These are phyloP conservation scores for Silene latifolia DNA, from an alignment of 148 eudicot genomes.

Conservation along the genomic window DNA sequence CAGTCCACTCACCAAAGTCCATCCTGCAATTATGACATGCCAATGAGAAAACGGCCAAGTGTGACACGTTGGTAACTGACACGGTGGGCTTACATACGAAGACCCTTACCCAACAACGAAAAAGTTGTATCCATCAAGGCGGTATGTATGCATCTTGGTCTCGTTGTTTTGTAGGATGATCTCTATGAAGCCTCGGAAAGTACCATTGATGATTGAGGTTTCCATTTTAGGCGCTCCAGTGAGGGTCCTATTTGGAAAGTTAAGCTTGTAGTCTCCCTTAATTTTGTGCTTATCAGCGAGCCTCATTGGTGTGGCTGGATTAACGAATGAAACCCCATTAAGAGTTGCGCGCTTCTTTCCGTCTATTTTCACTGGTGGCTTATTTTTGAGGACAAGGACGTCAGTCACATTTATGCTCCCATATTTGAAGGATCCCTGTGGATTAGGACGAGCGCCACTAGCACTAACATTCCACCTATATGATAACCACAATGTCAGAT, in stretches of 20 bases:
- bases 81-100: too few species aligned
- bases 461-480: constrained; percentile 97
- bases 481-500: constrained; percentile 5
- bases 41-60: not conserved
- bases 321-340: constrained; percentile 80
- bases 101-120: constrained; percentile 97
- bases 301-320: constrained; percentile 85
- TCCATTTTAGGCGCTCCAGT: constrained; percentile 62
- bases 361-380: constrained; percentile 54
- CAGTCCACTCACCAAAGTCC: constrained; percentile 95
- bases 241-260: constrained; percentile 71
- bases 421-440: constrained; percentile 92
- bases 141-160: constrained; percentile 80
- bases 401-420: constrained; percentile 93
- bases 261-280: constrained; percentile 66
- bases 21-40: constrained; percentile 40
- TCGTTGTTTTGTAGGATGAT: constrained; percentile 86
- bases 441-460: constrained; percentile 98
- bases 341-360: constrained; percentile 66
- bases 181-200: constrained; percentile 83
- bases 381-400: constrained; percentile 64
- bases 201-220: constrained; percentile 82
- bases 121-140: constrained; percentile 83
- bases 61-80: too few species aligned
- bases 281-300: constrained; percentile 79